A percentile compares a stretch with the other conserved stretches of the same genome.
These are phyloP conservation scores for Brassica hybrid DNA, from an alignment of 441 rosid species.

Conservation along the genomic window DNA sequence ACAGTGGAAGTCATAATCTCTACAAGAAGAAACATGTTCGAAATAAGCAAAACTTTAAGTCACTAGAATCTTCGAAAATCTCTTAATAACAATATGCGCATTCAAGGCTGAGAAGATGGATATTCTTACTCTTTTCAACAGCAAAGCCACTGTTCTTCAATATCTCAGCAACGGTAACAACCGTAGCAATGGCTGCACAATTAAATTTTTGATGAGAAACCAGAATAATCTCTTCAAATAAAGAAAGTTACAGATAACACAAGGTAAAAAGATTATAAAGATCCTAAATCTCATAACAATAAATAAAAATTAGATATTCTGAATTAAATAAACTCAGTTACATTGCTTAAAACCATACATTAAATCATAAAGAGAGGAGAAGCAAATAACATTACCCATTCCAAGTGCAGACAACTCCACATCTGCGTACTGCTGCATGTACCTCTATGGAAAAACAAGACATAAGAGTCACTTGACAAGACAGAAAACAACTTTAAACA, in stretches of 20 bases:
- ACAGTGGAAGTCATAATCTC: slow-evolving; percentile 80
- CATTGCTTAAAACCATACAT: neutral
- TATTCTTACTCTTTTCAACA: slow-evolving; percentile 71
- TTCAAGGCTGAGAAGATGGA: slow-evolving; percentile 3
- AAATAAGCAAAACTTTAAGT: neutral
- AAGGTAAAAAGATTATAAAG: neutral
- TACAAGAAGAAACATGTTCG: slow-evolving; percentile 32
- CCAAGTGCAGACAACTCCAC: slow-evolving; percentile 95
- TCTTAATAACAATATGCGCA: neutral
- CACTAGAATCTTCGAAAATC: neutral
- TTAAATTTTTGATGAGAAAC: slow-evolving; percentile 12
- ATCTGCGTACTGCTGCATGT: slow-evolving; percentile 87
- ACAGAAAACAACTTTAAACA: neutral
- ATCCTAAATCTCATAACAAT: slow-evolving; percentile 1
- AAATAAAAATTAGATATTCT: neutral
- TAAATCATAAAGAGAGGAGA: slow-evolving; percentile 5
- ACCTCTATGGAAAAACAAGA: slow-evolving; percentile 57
- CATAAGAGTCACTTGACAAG: slow-evolving; percentile 3
- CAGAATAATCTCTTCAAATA: neutral
- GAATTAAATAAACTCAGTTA: slow-evolving; percentile 30
- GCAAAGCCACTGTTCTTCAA: slow-evolving; percentile 85
- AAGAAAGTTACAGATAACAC: neutral
- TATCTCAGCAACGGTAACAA: slow-evolving; percentile 75
- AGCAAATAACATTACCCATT: slow-evolving; percentile 63
- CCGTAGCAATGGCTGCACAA: slow-evolving; percentile 79